A percentile compares a stretch with the other conserved stretches of the same genome.
These are phyloP conservation scores for Xylariaceae sp. DNA, from an alignment of 2,329 filamentous ascomycete genomes.

Conservation along the genomic window DNA sequence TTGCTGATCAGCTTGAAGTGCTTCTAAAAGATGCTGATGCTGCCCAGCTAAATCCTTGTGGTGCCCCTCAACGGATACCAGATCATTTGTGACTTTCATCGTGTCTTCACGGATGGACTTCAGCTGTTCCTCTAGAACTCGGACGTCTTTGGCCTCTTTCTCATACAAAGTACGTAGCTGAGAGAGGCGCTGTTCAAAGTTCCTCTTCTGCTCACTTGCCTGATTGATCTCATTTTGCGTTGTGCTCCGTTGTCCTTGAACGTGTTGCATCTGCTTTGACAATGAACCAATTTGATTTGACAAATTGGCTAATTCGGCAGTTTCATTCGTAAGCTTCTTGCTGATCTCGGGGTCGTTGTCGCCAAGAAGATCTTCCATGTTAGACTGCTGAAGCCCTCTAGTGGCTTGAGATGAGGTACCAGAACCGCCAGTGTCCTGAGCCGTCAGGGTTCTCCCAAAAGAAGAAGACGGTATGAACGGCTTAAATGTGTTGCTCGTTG, in stretches of 20 bases:
- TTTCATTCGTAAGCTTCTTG: conserved; percentile 83
- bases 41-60: conserved; percentile 79
- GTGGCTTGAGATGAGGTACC: conserved; percentile 39
- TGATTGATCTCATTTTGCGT: conserved; percentile 80
- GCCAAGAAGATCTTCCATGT: conserved; percentile 75
- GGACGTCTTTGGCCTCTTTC: conserved; percentile 84
- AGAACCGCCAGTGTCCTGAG: conserved; percentile 68
- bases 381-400: conserved; percentile 17
- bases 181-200: conserved; percentile 82
- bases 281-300: conserved; percentile 92
- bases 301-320: conserved; percentile 87
- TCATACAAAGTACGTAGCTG: conserved; percentile 88
- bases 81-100: conserved; percentile 77
- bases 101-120: conserved; percentile 72
- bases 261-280: conserved; percentile 89
- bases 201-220: conserved; percentile 80
- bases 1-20: conserved; percentile 79
- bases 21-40: conserved; percentile 68
- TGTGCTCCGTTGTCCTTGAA: conserved; percentile 73
- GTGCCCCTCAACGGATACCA: conserved; percentile 74
- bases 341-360: conserved; percentile 85
- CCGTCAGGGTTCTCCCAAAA: conserved; percentile 78
- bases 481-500: conserved; percentile 62
- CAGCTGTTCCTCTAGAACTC: conserved; percentile 78
- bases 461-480: conserved; percentile 89